phyloP scores from a whole-genome alignment of 495 filamentous ascomycete species.

The Sphaerosporella brunnea region DNA sequence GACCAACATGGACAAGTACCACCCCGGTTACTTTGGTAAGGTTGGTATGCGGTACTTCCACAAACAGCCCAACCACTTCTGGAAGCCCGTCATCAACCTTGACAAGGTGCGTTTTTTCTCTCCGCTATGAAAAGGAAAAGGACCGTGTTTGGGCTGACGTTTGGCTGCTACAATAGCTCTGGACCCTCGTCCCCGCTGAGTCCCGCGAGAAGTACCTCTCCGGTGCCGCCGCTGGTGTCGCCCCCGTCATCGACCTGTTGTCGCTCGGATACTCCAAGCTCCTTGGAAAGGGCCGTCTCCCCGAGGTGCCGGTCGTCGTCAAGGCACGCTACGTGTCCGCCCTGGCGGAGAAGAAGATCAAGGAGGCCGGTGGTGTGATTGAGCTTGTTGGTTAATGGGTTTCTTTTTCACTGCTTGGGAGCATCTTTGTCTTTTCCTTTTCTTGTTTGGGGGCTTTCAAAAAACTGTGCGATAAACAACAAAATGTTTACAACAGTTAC shows the following conservation, averaged over 20 bases:
- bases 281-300: slow-evolving; percentile 79
- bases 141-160: too few species aligned
- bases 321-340: slow-evolving; percentile 74
- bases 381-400: slow-evolving; percentile 88
- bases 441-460: too few species aligned
- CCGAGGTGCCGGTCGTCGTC: slow-evolving; percentile 69
- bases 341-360: slow-evolving; percentile 88
- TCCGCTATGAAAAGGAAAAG: too few species aligned
- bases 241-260: slow-evolving; percentile 82
- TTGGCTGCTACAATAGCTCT: too few species aligned
- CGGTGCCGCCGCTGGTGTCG: slow-evolving; percentile 51
- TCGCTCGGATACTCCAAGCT: slow-evolving; percentile 85
- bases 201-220: slow-evolving; percentile 50
- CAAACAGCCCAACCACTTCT: slow-evolving; percentile 73
- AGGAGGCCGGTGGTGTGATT: slow-evolving; percentile 75
- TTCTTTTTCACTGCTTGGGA: too few species aligned
- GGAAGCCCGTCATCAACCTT: slow-evolving; percentile 81
- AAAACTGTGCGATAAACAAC: too few species aligned
- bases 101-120: slow-evolving; percentile 52
- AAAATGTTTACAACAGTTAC: too few species aligned
- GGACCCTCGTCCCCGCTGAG: slow-evolving; percentile 55
- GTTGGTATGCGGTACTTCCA: slow-evolving; percentile 96
- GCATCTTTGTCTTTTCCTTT: too few species aligned
- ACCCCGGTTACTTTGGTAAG: slow-evolving; percentile 95
- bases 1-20: slow-evolving; percentile 89